phyloP scores from a whole-genome alignment of 768 basidiomycete species.

The Hemileccinum impolitum region DNA sequence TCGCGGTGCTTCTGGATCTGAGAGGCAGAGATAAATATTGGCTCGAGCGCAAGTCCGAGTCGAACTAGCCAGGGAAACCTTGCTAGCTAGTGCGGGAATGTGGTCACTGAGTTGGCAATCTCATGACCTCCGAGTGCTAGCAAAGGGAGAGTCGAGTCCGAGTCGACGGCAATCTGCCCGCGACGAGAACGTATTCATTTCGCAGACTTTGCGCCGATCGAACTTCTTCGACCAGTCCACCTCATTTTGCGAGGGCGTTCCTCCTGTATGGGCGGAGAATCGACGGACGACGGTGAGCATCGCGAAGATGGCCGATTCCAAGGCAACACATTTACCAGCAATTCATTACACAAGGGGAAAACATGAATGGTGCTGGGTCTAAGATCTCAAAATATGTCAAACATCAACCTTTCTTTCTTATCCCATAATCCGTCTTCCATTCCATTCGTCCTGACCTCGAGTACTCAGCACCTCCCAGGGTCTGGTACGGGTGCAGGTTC shows the following conservation, averaged over 20 bases:
- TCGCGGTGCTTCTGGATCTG: conserved; percentile 19
- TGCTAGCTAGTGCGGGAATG: not conserved
- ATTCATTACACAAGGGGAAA: conserved; percentile 8
- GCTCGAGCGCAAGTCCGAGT: not conserved
- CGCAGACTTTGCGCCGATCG: conserved; percentile 9
- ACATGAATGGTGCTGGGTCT: conserved; percentile 3
- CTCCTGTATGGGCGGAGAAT: conserved; percentile 22
- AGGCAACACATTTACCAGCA: conserved; percentile 13
- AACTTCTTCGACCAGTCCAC: no score
- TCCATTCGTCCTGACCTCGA: conserved; percentile 1
- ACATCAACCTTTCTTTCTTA: not conserved
- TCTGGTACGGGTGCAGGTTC: conserved; percentile 35
- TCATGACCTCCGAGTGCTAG: not conserved
- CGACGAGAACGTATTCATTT: conserved; percentile 8
- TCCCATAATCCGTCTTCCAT: not conserved
- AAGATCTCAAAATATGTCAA: conserved; percentile 11
- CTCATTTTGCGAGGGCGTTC: no score
- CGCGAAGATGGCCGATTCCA: conserved; percentile 12
- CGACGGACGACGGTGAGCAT: conserved; percentile 10
- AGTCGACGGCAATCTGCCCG: conserved; percentile 18
- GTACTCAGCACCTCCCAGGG: conserved; percentile 30
- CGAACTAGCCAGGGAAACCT: not conserved
- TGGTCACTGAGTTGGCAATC: conserved; percentile 3
- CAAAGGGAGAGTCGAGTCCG: not conserved
- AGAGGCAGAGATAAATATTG: conserved; percentile 3